A percentile compares a stretch with the other conserved stretches of the same genome.
phyloP scores from a whole-genome alignment of 2,329 filamentous ascomycete species.

The Pseudogymnoascus sp. region DNA sequence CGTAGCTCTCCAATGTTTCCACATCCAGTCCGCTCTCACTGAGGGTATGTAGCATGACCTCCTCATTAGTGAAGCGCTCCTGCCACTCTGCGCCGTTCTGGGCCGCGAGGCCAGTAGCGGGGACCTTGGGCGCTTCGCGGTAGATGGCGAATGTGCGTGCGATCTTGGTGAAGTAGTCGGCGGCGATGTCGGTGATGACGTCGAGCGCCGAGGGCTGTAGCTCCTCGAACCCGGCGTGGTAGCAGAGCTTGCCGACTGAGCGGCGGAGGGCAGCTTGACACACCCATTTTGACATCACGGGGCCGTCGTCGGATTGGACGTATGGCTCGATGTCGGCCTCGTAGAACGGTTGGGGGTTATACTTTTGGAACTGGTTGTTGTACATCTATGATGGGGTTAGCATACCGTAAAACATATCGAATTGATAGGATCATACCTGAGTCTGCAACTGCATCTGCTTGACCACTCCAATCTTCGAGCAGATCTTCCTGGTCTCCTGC shows the following conservation, averaged over 20 bases:
- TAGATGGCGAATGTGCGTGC: slow-evolving; percentile 73
- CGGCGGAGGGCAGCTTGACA: slow-evolving; percentile 80
- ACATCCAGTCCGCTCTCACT: slow-evolving; percentile 77
- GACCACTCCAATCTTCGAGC: slow-evolving; percentile 92
- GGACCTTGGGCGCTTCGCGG: slow-evolving; percentile 70
- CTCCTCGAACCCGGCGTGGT: slow-evolving; percentile 93
- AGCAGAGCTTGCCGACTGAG: slow-evolving; percentile 89
- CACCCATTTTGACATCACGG: slow-evolving; percentile 75
- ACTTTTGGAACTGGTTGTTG: slow-evolving; percentile 96
- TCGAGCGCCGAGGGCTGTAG: slow-evolving; percentile 92
- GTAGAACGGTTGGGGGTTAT: slow-evolving; percentile 79
- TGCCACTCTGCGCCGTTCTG: slow-evolving; percentile 40
- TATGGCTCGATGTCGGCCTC: slow-evolving; percentile 84
- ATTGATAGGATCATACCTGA: slow-evolving; percentile 51
- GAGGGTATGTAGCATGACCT: slow-evolving; percentile 78
- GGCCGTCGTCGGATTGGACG: slow-evolving; percentile 79
- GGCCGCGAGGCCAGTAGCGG: slow-evolving; percentile 36
- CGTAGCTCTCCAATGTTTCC: slow-evolving; percentile 73
- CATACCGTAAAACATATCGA: background rate
- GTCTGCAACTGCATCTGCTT: slow-evolving; percentile 99
- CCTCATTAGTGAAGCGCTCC: slow-evolving; percentile 69
- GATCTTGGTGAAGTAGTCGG: slow-evolving; percentile 82
- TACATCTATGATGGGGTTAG: slow-evolving; percentile 57
- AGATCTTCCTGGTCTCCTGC: slow-evolving; percentile 93
- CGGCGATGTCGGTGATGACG: slow-evolving; percentile 78